Evolutionary conservation across 805 yeast species (phyloP).

Genomic region (Debaryomyces prosopidis): DNA sequence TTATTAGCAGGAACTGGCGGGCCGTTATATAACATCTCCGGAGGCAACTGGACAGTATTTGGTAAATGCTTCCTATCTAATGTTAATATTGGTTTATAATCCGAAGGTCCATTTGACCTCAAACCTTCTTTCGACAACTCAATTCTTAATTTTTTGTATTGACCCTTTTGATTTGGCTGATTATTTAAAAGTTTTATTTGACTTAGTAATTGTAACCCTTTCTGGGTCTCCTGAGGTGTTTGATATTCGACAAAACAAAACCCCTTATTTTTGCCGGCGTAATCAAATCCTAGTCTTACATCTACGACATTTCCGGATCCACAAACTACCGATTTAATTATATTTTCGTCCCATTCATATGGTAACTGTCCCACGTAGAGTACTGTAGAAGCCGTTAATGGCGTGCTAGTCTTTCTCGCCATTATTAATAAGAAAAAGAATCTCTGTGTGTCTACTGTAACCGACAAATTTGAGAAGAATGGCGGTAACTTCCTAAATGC

Average conservation of each 20-base stretch:
- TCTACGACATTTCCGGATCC: slow-evolving; percentile 74
- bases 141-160: slow-evolving; percentile 48
- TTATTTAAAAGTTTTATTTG: slow-evolving; percentile 39
- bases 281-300: slow-evolving; percentile 61
- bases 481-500: too few species aligned
- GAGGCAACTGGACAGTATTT: slow-evolving; percentile 57
- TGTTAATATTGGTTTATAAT: slow-evolving; percentile 42
- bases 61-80: slow-evolving; percentile 53
- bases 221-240: slow-evolving; percentile 51
- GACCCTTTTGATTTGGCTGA: slow-evolving; percentile 35
- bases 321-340: slow-evolving; percentile 60
- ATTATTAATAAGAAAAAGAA: slow-evolving; percentile 1
- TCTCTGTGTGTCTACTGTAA: too few species aligned
- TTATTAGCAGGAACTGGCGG: slow-evolving; percentile 10
- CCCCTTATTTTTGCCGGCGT: slow-evolving; percentile 63
- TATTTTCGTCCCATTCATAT: slow-evolving; percentile 67
- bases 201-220: slow-evolving; percentile 45
- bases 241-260: slow-evolving; percentile 64
- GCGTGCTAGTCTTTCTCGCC: slow-evolving; percentile 6
- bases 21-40: slow-evolving; percentile 35
- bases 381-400: slow-evolving; percentile 36
- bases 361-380: slow-evolving; percentile 67
- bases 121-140: slow-evolving; percentile 65
- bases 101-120: slow-evolving; percentile 34
- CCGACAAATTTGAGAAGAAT: too few species aligned